Conservation (phyloP, 495 filamentous ascomycete species). For the Talaromyces stipitatus region DNA sequence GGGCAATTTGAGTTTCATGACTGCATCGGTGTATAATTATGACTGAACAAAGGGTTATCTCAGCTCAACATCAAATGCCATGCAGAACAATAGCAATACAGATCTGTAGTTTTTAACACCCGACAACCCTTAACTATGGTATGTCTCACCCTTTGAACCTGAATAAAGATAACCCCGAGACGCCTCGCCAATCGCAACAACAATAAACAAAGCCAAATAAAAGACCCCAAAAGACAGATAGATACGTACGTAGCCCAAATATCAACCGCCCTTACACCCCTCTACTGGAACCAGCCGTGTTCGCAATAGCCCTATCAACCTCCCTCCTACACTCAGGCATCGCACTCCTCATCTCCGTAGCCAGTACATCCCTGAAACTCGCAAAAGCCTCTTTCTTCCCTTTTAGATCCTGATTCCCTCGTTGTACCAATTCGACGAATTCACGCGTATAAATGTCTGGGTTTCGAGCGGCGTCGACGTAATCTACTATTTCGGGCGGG, state of each 20-base stretch:
- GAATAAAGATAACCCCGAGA: background rate
- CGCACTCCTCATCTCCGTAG: conserved; percentile 65
- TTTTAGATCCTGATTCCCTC: conserved; percentile 74
- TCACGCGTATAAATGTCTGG: conserved; percentile 98
- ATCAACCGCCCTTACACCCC: background rate
- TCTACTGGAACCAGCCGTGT: conserved; percentile 16
- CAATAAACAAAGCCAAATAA: too few species aligned
- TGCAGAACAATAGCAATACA: background rate
- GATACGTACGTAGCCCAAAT: too few species aligned
- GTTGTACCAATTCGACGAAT: conserved; percentile 85
- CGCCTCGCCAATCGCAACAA: background rate
- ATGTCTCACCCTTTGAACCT: background rate
- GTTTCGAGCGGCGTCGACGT: conserved; percentile 89
- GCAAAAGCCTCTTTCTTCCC: conserved; percentile 79
- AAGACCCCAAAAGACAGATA: too few species aligned
- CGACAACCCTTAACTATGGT: background rate
- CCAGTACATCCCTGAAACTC: conserved; percentile 73
- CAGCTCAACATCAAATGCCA: too few species aligned
- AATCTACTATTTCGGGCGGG: conserved; percentile 85
- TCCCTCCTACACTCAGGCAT: conserved; percentile 72
- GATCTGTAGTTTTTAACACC: background rate
- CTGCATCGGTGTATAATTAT: background rate
- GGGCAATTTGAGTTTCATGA: background rate
- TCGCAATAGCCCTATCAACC: conserved; percentile 52
- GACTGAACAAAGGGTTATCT: too few species aligned